phyloP scores from a whole-genome alignment of 257 asterid genomes.

The Solanum habrochaites region DNA sequence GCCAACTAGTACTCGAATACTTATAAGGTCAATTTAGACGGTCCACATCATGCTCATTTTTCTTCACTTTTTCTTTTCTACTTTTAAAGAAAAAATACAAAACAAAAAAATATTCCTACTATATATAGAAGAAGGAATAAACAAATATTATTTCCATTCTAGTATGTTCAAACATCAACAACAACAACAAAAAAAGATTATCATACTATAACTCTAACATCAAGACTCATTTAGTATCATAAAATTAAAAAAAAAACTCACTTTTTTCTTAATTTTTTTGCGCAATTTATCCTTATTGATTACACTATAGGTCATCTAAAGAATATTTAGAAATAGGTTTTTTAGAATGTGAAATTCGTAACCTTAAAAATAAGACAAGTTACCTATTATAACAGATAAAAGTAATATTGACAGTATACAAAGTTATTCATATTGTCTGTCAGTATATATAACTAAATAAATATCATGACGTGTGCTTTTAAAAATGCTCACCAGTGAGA shows the following conservation, averaged over 20 bases:
- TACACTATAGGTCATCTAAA: not conserved
- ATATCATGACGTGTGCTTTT: not conserved
- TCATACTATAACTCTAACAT: not conserved
- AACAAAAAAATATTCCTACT: not conserved
- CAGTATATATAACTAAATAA: not conserved
- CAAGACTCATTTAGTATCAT: not conserved
- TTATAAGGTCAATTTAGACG: not conserved
- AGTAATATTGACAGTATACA: accelerated
- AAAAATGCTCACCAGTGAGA: conserved; percentile 7
- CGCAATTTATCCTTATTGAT: not conserved
- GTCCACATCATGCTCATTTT: not conserved
- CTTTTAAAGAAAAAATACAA: not conserved
- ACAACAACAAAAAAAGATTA: accelerated
- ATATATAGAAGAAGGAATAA: not conserved
- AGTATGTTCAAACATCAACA: not conserved
- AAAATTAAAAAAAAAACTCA: not conserved
- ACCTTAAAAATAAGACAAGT: not conserved
- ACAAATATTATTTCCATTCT: not conserved
- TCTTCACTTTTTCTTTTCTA: not conserved
- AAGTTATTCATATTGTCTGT: not conserved
- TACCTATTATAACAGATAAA: not conserved
- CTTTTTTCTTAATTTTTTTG: not conserved
- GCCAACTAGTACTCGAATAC: not conserved
- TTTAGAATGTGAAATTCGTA: not conserved
- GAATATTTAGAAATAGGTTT: not conserved